Conservation (phyloP, 345 rosid genomes). For the Theobroma cacao region DNA sequence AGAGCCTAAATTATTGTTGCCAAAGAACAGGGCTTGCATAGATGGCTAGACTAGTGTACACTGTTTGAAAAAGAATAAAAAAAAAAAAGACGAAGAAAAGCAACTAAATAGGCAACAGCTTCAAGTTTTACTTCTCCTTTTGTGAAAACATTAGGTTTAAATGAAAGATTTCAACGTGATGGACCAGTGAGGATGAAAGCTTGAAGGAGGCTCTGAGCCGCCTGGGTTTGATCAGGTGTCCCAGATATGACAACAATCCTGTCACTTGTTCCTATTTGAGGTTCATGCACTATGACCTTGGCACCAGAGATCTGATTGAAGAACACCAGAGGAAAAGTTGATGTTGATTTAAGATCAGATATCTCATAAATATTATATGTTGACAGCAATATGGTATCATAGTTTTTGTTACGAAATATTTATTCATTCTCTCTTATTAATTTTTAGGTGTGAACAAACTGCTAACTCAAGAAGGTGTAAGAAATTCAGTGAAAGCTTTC, state of each 20-base stretch:
- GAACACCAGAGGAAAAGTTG: constrained; percentile 32
- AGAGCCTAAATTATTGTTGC: neutral
- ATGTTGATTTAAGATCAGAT: constrained; percentile 15
- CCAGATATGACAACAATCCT: constrained; percentile 89
- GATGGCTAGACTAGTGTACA: constrained; percentile 13
- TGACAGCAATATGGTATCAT: neutral
- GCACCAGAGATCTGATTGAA: constrained; percentile 92
- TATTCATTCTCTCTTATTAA: neutral
- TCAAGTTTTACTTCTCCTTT: constrained; percentile 15
- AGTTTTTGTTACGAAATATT: neutral
- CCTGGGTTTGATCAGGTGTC: constrained; percentile 90
- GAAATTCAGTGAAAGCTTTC: neutral
- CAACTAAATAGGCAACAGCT: neutral
- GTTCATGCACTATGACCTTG: constrained; percentile 81
- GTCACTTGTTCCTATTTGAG: constrained; percentile 67
- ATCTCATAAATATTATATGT: neutral
- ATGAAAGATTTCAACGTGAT: constrained; percentile 26
- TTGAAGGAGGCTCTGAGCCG: constrained; percentile 95
- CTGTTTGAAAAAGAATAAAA: neutral
- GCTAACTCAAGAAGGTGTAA: neutral
- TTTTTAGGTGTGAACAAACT: neutral
- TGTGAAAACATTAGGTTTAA: constrained; percentile 5
- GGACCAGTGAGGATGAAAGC: constrained; percentile 86
- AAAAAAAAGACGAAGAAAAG: neutral
- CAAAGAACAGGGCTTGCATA: neutral